phyloP scores from a whole-genome alignment of 345 rosid species.

The Tarenaya hassleriana region DNA sequence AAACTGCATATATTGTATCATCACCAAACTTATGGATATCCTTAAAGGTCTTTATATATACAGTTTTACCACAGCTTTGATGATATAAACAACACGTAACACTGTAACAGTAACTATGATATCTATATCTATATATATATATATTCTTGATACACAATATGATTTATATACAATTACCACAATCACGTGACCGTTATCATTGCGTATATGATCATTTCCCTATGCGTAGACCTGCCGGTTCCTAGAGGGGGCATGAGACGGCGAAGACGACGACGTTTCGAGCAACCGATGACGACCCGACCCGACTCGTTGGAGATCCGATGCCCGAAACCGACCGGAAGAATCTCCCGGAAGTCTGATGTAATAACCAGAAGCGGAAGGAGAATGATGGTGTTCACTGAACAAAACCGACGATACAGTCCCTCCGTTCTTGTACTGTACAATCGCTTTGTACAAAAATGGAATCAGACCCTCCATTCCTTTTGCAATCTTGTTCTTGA shows the following conservation, averaged over 20 bases:
- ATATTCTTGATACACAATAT: too few relatives aligned
- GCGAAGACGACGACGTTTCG: conserved; percentile 7
- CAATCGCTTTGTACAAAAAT: conserved; percentile 29
- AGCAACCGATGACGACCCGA: conserved; percentile 23
- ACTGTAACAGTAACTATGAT: too few relatives aligned
- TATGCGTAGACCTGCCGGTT: conserved; percentile 20
- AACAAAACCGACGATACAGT: too few relatives aligned
- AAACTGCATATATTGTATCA: background rate
- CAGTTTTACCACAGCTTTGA: conserved; percentile 20
- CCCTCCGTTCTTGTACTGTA: conserved; percentile 24
- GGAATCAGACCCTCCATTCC: conserved; percentile 34
- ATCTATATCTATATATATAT: too few relatives aligned
- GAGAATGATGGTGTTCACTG: too few relatives aligned
- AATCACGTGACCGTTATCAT: too few relatives aligned
- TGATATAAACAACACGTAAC: too few relatives aligned
- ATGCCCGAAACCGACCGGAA: conserved; percentile 24
- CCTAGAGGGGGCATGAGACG: conserved; percentile 19
- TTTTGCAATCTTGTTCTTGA: too few relatives aligned
- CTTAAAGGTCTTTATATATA: too few relatives aligned
- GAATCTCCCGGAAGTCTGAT: conserved; percentile 28
- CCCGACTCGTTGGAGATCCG: conserved; percentile 19
- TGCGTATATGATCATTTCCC: background rate
- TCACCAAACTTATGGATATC: conserved; percentile 18
- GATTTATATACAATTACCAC: too few relatives aligned
- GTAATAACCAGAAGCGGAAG: conserved; percentile 16